Base-by-base conservation (phyloP, 371 early-diverging fungal species). In the Lichtheimia hyalospora region DNA sequence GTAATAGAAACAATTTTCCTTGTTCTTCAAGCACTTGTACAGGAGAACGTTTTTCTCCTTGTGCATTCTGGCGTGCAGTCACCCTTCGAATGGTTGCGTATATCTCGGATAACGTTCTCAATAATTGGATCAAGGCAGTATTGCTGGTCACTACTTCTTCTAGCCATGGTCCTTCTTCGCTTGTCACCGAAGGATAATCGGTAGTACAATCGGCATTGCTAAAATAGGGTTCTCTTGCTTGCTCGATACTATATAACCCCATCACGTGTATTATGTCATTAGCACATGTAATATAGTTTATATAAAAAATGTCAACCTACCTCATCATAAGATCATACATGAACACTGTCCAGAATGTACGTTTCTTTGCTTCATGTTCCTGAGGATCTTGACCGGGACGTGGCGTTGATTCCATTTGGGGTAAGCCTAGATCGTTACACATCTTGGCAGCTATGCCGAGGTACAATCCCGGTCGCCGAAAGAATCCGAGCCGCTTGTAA, bases 401-500 rank as follows among this genome's bases (percentile, higher is more conserved):
- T n/a, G 70, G 54, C 75, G 83, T 42, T 65, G 74, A 49, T 73
- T 81, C 46, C 16, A 66, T 25, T 52, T 67, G 60, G 2, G 73
- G 49, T 18, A 89, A 66, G 5, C 87, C 87, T 4, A 94, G 67
- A 56, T 90, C 92, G 52, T 85, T 77, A 7, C 88, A 86, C 89
- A 92, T 92, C 16, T 85, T 77, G 12, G 88, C 83, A 24, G 92
- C 93, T 81, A 72, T 68, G 3, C 73, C 62, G 10, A 79, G 54
- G 53, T 69, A 79, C 25, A 66, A 49, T 34, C 72, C 61, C 0
- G 80, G 67, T 7, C 77, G 65, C 41, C 67, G 65, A 60, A 74
- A 73, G 52, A 64, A 79, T 0, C 80, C 80, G 2, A 63, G 34
- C 0, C 80, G 66, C 23, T 67, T 69, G 48, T 63, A 68, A 27